phyloP scores from a whole-genome alignment of 176 grass and related monocot species.

The Zizania latifolia region DNA sequence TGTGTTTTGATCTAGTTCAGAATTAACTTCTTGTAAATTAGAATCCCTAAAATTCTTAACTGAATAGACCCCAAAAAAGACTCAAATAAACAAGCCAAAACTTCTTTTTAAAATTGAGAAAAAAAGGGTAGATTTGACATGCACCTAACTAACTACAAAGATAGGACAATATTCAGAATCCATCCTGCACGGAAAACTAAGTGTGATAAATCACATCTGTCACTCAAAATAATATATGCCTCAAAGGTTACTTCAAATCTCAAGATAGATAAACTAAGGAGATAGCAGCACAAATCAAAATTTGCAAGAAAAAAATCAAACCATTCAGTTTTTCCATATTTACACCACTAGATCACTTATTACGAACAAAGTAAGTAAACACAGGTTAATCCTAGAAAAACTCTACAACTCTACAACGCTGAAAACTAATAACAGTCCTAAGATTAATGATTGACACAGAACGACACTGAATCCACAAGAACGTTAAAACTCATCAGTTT shows the following conservation, averaged over 20 bases:
- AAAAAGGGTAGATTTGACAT: background rate
- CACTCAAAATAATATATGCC: too few relatives aligned
- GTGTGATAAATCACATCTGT: background rate
- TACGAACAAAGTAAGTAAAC: background rate
- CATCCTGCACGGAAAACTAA: background rate
- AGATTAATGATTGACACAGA: background rate
- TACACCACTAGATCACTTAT: too few relatives aligned
- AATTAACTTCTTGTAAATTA: background rate
- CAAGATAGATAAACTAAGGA: background rate
- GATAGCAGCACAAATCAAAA: background rate
- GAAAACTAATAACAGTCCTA: background rate
- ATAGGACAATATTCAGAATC: background rate
- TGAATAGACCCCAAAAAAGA: background rate
- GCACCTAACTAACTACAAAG: background rate
- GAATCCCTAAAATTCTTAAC: too few relatives aligned
- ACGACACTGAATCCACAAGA: background rate
- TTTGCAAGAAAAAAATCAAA: background rate
- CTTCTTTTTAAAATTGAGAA: background rate
- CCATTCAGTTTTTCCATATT: too few relatives aligned
- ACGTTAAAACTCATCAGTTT: background rate
- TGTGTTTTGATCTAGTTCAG: background rate
- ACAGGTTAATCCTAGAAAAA: background rate
- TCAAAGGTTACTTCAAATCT: background rate
- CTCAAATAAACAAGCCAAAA: background rate
- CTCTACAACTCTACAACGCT: background rate